Evolutionary conservation across 2,329 filamentous ascomycete species (phyloP).

Genomic region (Monilinia laxa): DNA sequence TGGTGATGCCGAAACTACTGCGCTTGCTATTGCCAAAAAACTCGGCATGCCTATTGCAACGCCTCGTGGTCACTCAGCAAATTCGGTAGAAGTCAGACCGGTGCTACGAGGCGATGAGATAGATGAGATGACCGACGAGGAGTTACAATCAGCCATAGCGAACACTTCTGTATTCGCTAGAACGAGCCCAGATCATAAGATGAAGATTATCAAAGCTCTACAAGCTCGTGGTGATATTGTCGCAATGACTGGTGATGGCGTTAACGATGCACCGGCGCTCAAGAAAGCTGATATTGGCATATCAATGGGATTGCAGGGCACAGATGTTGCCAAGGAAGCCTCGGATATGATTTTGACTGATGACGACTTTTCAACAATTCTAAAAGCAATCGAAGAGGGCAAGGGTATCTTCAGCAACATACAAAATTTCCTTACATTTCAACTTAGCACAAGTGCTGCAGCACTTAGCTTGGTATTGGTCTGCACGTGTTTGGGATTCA

Average conservation of each 20-base stretch:
- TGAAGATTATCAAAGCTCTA: constrained; percentile 91
- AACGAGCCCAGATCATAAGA: constrained; percentile 95
- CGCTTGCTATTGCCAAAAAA: constrained; percentile 88
- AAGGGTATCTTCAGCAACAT: constrained; percentile 99
- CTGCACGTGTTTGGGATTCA: constrained; percentile 89
- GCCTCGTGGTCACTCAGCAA: constrained; percentile 51
- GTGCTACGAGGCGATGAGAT: constrained; percentile 89
- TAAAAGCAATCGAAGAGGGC: constrained; percentile 95
- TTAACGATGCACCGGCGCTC: constrained; percentile 93
- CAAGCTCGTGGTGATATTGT: constrained; percentile 94
- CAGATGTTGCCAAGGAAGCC: constrained; percentile 94
- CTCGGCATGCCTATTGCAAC: constrained; percentile 83
- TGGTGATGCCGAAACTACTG: constrained; percentile 92
- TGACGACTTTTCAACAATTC: constrained; percentile 86
- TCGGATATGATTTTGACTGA: constrained; percentile 92
- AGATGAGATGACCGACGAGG: constrained; percentile 84
- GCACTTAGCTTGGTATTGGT: constrained; percentile 87
- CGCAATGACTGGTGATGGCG: constrained; percentile 97
- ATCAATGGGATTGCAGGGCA: constrained; percentile 91
- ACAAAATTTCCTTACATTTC: constrained; percentile 98
- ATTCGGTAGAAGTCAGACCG: constrained; percentile 61
- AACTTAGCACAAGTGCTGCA: constrained; percentile 94
- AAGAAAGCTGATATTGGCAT: constrained; percentile 99
- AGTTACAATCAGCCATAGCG: constrained; percentile 80
- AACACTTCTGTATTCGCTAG: constrained; percentile 93